phyloP scores from a whole-genome alignment of 78 protist genomes.

The Cyanophora paradoxa region DNA sequence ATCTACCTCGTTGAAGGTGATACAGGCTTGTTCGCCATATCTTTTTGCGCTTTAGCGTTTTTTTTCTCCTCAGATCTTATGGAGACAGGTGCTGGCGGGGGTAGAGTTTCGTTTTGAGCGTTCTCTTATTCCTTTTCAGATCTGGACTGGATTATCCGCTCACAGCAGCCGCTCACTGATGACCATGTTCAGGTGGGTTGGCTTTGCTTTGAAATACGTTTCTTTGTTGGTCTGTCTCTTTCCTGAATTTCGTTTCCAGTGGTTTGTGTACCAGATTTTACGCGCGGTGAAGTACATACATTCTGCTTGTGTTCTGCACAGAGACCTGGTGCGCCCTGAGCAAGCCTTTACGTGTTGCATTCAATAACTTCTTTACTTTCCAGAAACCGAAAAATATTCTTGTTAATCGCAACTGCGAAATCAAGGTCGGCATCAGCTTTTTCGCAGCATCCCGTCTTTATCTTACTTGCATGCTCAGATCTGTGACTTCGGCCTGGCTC shows the following conservation, averaged over 20 bases:
- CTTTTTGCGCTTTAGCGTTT: background rate
- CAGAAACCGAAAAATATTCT: slow-evolving; percentile 87
- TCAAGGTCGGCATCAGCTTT: slow-evolving; percentile 43
- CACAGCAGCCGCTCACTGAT: too few species aligned
- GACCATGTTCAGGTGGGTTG: too few species aligned
- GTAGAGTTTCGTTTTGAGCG: too few species aligned
- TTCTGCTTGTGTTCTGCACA: slow-evolving; percentile 79
- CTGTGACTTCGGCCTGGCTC: slow-evolving; percentile 67
- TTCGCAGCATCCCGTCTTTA: background rate
- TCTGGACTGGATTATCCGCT: background rate
- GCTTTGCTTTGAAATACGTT: background rate
- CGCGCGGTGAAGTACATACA: slow-evolving; percentile 64
- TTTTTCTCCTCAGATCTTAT: background rate
- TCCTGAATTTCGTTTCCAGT: background rate
- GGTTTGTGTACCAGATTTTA: background rate
- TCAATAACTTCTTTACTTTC: background rate
- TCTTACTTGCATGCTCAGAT: background rate
- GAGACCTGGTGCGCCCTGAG: slow-evolving; percentile 53
- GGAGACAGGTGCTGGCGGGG: too few species aligned
- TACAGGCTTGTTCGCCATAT: background rate
- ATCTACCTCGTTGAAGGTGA: too few species aligned
- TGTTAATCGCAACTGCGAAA: slow-evolving; percentile 80
- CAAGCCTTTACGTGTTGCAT: background rate
- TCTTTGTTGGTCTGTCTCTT: background rate
- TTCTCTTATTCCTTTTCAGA: background rate